phyloP scores from a whole-genome alignment of 306 rosid species.

The Ammopiptanthus mongolicus region DNA sequence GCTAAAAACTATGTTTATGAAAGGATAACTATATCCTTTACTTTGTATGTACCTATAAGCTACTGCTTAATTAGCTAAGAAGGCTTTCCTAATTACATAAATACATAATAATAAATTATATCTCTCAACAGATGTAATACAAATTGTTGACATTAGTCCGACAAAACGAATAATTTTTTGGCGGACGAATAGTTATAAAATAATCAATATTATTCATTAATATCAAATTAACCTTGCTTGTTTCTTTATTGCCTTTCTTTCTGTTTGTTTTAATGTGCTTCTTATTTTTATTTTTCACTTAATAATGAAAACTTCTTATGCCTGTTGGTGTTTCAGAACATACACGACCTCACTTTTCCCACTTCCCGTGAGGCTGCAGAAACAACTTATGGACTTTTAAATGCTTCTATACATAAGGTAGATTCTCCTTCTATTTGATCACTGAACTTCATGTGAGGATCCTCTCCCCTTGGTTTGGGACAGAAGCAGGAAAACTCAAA shows the following conservation, averaged over 20 bases:
- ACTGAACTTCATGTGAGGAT: conserved; percentile 5
- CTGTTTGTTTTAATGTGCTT: not conserved
- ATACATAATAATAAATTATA: not conserved
- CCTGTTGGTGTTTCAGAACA: conserved; percentile 59
- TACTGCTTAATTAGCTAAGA: not conserved
- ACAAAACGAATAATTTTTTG: not conserved
- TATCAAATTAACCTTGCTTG: not conserved
- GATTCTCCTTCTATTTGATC: conserved; percentile 20
- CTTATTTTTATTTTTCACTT: conserved; percentile 19
- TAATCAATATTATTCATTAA: not conserved
- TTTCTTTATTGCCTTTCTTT: conserved; percentile 10
- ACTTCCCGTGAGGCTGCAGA: conserved; percentile 35
- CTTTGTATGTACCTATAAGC: not conserved
- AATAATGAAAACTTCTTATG: not conserved
- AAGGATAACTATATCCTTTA: not conserved
- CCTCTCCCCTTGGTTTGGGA: not conserved
- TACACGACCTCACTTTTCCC: conserved; percentile 56
- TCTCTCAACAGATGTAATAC: not conserved
- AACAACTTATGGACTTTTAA: conserved; percentile 42
- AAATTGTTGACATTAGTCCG: not conserved
- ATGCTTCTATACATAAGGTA: conserved; percentile 82
- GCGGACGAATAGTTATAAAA: not conserved
- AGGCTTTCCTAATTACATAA: not conserved
- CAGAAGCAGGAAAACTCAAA: conserved; percentile 2
- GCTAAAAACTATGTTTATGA: not conserved